A percentile compares a stretch with the other conserved stretches of the same genome.
Conservation (phyloP, 1,284 basidiomycete genomes). For the Melampsora larici-populina region DNA sequence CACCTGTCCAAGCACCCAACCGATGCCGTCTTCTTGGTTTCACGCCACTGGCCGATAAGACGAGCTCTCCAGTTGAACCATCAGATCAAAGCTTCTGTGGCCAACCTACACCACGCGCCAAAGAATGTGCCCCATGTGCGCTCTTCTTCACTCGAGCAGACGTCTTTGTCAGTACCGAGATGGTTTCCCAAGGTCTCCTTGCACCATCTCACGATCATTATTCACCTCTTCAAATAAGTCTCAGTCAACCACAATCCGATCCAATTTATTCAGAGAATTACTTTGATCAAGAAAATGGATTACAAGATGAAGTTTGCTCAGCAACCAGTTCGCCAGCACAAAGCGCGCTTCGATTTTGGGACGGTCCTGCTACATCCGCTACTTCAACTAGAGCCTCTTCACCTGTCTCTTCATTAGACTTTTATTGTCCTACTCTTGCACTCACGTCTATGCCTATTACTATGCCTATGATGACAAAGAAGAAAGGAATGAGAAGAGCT, state of each 20-base stretch:
- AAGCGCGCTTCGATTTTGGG: neutral
- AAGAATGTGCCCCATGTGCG: conserved; percentile 29
- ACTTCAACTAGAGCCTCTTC: conserved; percentile 32
- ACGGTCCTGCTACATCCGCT: conserved; percentile 1
- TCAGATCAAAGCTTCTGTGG: conserved; percentile 3
- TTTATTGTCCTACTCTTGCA: neutral
- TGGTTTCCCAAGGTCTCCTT: conserved; percentile 11
- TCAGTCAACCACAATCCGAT: neutral
- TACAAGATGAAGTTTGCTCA: neutral
- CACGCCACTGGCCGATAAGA: conserved; percentile 24
- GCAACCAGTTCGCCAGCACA: neutral
- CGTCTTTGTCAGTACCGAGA: conserved; percentile 35
- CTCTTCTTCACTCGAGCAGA: conserved; percentile 27
- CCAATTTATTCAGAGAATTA: neutral
- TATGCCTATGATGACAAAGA: neutral
- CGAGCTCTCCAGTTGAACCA: neutral
- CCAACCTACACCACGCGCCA: conserved; percentile 9
- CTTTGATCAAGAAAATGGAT: neutral
- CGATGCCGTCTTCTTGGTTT: conserved; percentile 27
- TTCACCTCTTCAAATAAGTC: neutral
- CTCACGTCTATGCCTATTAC: neutral
- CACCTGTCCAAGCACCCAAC: neutral
- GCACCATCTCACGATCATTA: neutral
- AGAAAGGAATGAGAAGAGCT: neutral
- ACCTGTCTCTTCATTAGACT: conserved; percentile 21